These are phyloP conservation scores for Speleostelium caveatum DNA, from an alignment of 78 protist genomes.

Conservation along the genomic window DNA sequence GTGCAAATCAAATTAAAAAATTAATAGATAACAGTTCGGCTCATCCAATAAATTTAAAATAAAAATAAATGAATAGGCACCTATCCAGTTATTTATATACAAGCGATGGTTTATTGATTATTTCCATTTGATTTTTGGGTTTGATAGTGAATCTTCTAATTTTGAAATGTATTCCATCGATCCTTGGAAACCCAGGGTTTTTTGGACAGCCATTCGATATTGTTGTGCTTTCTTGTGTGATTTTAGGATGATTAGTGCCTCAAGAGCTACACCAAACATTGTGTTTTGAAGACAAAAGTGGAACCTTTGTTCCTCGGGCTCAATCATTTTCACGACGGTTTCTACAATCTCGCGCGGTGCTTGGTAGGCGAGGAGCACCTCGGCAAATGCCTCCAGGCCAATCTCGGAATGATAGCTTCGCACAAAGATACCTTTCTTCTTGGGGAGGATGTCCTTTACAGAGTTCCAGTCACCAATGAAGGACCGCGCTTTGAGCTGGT, in stretches of 20 bases:
- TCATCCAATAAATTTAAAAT: too few relatives aligned
- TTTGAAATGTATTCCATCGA: not conserved
- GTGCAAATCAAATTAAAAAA: slow-evolving; percentile 6
- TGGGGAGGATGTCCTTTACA: not conserved
- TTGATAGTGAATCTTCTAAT: slow-evolving; percentile 17
- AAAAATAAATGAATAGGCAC: too few relatives aligned
- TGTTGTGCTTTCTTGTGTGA: not conserved
- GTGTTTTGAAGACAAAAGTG: slow-evolving; percentile 5
- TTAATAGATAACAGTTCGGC: slow-evolving; percentile 11
- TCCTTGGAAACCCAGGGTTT: not conserved
- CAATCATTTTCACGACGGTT: not conserved
- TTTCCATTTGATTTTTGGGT: slow-evolving; percentile 27
- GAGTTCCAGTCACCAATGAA: not conserved
- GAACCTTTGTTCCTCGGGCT: not conserved
- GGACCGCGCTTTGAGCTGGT: not conserved
- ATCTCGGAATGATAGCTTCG: not conserved
- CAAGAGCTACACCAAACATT: slow-evolving; percentile 2
- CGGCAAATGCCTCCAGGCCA: slow-evolving; percentile 8
- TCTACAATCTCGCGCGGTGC: slow-evolving; percentile 10
- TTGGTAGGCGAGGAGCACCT: not conserved
- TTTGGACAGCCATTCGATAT: slow-evolving; percentile 1
- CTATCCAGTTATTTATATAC: too few relatives aligned
- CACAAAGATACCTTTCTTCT: slow-evolving; percentile 10
- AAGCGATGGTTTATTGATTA: too few relatives aligned
- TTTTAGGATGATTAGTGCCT: not conserved